Conservation (phyloP, 2,329 filamentous ascomycete genomes). For the Talaromyces sp. region DNA sequence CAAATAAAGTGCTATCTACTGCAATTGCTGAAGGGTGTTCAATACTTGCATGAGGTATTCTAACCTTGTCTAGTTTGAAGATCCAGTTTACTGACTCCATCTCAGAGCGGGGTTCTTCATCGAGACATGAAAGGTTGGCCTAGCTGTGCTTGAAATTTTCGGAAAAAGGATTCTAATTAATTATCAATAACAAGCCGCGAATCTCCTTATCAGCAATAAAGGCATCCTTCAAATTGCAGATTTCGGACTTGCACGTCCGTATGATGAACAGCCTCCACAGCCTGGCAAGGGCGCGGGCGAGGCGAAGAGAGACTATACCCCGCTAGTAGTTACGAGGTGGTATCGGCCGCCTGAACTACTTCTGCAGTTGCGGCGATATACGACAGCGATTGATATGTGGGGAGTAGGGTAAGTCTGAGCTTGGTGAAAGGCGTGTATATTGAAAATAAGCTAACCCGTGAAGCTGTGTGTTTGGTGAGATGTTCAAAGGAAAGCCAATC, state of each 20-base stretch:
- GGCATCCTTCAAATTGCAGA: conserved; percentile 95
- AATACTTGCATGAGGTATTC: conserved; percentile 73
- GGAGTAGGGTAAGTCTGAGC: conserved; percentile 70
- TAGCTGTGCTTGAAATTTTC: background rate
- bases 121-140: conserved; percentile 79
- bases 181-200: conserved; percentile 58
- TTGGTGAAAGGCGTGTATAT: background rate
- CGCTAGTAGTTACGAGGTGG: conserved; percentile 94
- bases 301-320: conserved; percentile 85
- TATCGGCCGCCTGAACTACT: conserved; percentile 92
- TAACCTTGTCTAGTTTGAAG: background rate
- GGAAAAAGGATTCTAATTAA: conserved; percentile 5
- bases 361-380: conserved; percentile 81
- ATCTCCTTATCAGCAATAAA: conserved; percentile 89
- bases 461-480: conserved; percentile 96
- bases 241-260: conserved; percentile 90
- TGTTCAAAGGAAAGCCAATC: conserved; percentile 91
- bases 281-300: conserved; percentile 75
- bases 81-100: conserved; percentile 12
- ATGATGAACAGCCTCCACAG: conserved; percentile 75
- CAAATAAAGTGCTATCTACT: conserved; percentile 98
- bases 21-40: conserved; percentile 81
- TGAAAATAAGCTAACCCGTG: conserved; percentile 10
- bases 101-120: conserved; percentile 71
- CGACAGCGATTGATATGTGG: conserved; percentile 98